Evolutionary conservation across 768 basidiomycete genomes (phyloP).

Genomic region (Cystofilobasidium macerans): DNA sequence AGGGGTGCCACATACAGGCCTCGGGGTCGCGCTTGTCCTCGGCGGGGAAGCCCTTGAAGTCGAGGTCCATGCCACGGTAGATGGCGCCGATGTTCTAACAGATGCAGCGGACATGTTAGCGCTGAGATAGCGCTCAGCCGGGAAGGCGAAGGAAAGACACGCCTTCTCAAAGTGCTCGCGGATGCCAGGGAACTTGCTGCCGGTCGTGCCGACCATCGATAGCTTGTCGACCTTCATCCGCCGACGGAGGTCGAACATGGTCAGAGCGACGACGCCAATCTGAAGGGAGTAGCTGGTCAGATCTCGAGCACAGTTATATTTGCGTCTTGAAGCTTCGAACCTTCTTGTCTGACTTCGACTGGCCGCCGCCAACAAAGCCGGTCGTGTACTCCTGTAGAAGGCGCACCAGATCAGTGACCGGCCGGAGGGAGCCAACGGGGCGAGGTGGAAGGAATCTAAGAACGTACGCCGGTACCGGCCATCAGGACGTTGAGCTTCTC

Average conservation of each 20-base stretch:
- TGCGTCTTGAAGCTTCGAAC: constrained; percentile 39
- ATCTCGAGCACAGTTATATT: not conserved
- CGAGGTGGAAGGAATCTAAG: not conserved
- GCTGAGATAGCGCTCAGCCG: no score
- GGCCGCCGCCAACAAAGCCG: constrained; percentile 77
- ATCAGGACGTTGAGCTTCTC: not conserved
- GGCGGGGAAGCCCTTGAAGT: constrained; percentile 71
- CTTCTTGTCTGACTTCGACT: constrained; percentile 90
- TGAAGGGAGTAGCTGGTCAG: constrained; percentile 8
- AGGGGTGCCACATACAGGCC: constrained; percentile 54
- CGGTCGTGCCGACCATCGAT: constrained; percentile 81
- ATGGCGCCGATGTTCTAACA: constrained; percentile 70
- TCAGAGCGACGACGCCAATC: constrained; percentile 70
- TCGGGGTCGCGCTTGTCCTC: constrained; percentile 57
- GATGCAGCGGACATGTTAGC: no score
- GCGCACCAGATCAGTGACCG: no score
- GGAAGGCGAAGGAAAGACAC: no score
- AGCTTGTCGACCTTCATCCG: constrained; percentile 68
- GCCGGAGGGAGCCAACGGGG: not conserved
- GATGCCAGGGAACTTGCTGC: constrained; percentile 70
- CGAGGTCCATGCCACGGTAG: constrained; percentile 77
- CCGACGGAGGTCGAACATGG: constrained; percentile 77
- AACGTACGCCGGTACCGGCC: not conserved
- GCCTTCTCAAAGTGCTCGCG: constrained; percentile 63
- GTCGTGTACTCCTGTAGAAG: constrained; percentile 64